A percentile compares a stretch with the other conserved stretches of the same genome.
phyloP scores from a whole-genome alignment of 352 stramenopile genomes.

The Phytophthora constricta region DNA sequence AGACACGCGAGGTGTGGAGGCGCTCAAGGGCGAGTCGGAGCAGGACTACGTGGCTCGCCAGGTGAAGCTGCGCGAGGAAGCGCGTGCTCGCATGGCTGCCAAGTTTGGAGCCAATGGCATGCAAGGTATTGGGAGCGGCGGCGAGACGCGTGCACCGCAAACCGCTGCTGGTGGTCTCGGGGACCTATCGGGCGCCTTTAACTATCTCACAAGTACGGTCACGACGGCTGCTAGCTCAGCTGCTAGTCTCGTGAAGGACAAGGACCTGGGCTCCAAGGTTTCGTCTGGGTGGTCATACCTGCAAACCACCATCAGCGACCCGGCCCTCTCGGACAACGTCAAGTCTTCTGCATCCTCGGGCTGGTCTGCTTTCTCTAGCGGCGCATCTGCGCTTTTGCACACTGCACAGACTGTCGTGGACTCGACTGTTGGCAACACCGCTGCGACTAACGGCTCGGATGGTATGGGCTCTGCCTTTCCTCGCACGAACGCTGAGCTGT shows the following conservation, averaged over 20 bases:
- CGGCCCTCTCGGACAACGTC: conserved; percentile 72
- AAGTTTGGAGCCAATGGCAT: conserved; percentile 82
- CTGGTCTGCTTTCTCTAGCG: conserved; percentile 76
- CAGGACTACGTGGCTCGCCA: conserved; percentile 80
- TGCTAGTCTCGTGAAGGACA: conserved; percentile 75
- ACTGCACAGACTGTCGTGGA: conserved; percentile 71
- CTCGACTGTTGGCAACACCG: conserved; percentile 36
- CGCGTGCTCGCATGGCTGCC: conserved; percentile 76
- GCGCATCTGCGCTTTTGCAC: conserved; percentile 68
- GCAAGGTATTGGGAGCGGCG: conserved; percentile 80
- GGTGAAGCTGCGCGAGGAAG: conserved; percentile 76
- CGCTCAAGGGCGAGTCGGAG: conserved; percentile 83
- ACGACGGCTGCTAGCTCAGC: conserved; percentile 69
- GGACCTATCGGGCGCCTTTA: conserved; percentile 75
- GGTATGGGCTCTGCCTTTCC: conserved; percentile 50
- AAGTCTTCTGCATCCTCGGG: conserved; percentile 81
- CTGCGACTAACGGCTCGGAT: conserved; percentile 18
- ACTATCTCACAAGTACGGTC: conserved; percentile 78
- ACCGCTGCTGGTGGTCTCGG: conserved; percentile 42
- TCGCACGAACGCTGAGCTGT: conserved; percentile 62
- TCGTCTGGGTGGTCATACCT: conserved; percentile 82
- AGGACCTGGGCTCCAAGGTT: conserved; percentile 80
- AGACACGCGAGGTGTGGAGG: conserved; percentile 77
- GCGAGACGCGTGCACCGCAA: conserved; percentile 56
- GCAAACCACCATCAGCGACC: conserved; percentile 75